Conservation (phyloP, 2,329 filamentous ascomycete species). For the Daldinia sp. region DNA sequence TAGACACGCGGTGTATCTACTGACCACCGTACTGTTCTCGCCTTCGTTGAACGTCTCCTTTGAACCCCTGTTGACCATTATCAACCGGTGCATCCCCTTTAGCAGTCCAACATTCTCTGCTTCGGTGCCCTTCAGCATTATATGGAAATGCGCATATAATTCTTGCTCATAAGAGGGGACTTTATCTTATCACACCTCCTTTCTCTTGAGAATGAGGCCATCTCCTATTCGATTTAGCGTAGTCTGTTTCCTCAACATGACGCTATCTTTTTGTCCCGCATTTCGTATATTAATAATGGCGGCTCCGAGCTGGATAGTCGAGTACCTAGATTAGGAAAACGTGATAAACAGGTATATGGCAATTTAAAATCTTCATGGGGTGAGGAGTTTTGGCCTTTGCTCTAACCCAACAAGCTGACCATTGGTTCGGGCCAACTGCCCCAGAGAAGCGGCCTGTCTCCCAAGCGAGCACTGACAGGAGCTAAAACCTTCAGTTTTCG, state of each 20-base stretch:
- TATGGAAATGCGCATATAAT: neutral
- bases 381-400: neutral
- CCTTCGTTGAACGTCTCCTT: too few relatives aligned
- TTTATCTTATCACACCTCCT: neutral
- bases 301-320: neutral
- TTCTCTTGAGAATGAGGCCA: neutral
- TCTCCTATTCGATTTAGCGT: neutral
- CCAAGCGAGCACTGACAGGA: conserved; percentile 83
- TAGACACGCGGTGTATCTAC: too few relatives aligned
- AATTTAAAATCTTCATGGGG: neutral
- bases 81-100: neutral
- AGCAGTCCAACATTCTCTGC: neutral
- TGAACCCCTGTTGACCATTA: neutral
- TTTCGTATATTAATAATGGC: neutral
- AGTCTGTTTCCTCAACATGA: neutral
- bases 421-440: conserved; percentile 87
- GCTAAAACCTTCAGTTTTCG: conserved; percentile 82
- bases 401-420: conserved; percentile 72
- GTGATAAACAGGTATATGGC: neutral
- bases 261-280: neutral
- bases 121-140: neutral
- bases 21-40: neutral
- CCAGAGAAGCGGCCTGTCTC: conserved; percentile 81
- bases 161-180: neutral
- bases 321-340: neutral